Evolutionary conservation across 2,329 filamentous ascomycete genomes (phyloP), one percentile per base, ranked within the genome.

Genomic region (Nigrospora osmanthi): DNA sequence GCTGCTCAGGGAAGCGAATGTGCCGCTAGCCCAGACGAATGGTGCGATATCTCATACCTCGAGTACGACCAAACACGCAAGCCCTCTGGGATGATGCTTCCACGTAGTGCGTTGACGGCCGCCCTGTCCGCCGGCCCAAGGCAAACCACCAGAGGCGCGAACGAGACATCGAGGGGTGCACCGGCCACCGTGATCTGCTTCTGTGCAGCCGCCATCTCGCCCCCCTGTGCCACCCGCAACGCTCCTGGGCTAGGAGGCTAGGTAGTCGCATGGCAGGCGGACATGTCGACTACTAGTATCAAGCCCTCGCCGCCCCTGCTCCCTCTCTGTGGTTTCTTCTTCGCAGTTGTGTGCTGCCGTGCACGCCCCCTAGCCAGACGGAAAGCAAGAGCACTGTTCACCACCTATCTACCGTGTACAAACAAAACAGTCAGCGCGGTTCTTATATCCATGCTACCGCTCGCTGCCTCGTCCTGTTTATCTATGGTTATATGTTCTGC

Each of bases 101-200:
- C 23, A 28, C 23, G 10, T 28, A 28, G 9, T 28, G 23, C 23
- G 23, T 10, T 28, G 23, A 28, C 9, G 23, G 23, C 23, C 23
- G 23, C 23, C 23, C 23, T 28, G 23, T 28, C 23, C 7, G 23
- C 23, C 23, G 23, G 23, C 9, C 23, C 5, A 28, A 28, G 6
- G 23, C 23, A 28, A 28, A 28, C 23, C 23, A 28, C 23, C 6
- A 28, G 23, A 28, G 34, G 34, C 34, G 11, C 15, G 34, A 16
- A n/a, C 45, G 42, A 58, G 54, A 59, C 53, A 55, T 52, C 46
- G 46, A 52, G 51, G 46, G 52, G 57, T 50, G 57, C 55, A 53
- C 23, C 7, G 23, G 57, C 52, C 54, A 55, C 52, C 55, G 49
- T 56, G 57, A 61, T 59, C 53, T 57, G 49, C 55, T 6, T 49